phyloP scores from a whole-genome alignment of 1,284 basidiomycete genomes.

The Anthracocystis panici-leucophaei region DNA sequence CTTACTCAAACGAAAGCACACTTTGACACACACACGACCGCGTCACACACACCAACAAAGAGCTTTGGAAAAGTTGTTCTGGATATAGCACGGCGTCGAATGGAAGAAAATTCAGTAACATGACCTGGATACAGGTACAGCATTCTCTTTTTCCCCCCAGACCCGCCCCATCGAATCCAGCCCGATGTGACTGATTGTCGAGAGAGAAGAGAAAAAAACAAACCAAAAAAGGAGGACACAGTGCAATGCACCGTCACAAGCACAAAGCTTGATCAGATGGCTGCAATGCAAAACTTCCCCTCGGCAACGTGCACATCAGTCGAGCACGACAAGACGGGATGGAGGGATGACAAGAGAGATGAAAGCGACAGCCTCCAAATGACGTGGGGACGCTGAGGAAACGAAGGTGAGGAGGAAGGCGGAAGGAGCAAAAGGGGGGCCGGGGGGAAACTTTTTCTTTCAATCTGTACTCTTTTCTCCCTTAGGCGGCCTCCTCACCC shows the following conservation, averaged over 20 bases:
- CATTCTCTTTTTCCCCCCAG: constrained; percentile 36
- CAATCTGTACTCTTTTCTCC: constrained; percentile 25
- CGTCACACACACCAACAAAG: neutral
- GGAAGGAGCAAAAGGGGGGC: constrained; percentile 15
- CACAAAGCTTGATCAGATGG: constrained; percentile 9
- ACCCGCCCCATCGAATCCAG: constrained; percentile 25
- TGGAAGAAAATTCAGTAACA: constrained; percentile 39
- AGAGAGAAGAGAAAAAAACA: neutral
- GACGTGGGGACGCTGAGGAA: constrained; percentile 37
- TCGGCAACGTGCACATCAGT: constrained; percentile 28
- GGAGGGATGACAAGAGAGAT: constrained; percentile 27
- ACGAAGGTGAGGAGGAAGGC: constrained; percentile 2
- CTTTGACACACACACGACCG: neutral
- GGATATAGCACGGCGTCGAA: constrained; percentile 57
- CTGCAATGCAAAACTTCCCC: constrained; percentile 1
- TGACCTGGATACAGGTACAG: constrained; percentile 43
- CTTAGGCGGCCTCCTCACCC: constrained; percentile 69
- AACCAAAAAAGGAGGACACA: neutral
- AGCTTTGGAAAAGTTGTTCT: constrained; percentile 40
- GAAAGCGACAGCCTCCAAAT: constrained; percentile 51
- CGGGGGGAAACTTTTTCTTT: constrained; percentile 41
- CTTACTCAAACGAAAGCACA: constrained; percentile 6
- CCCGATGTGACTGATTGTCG: constrained; percentile 18
- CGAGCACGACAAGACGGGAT: constrained; percentile 15
- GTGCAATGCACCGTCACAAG: neutral